A percentile compares a stretch with the other conserved stretches of the same genome.
Conservation (phyloP, 2,329 filamentous ascomycete species). For the Alternaria viburni region DNA sequence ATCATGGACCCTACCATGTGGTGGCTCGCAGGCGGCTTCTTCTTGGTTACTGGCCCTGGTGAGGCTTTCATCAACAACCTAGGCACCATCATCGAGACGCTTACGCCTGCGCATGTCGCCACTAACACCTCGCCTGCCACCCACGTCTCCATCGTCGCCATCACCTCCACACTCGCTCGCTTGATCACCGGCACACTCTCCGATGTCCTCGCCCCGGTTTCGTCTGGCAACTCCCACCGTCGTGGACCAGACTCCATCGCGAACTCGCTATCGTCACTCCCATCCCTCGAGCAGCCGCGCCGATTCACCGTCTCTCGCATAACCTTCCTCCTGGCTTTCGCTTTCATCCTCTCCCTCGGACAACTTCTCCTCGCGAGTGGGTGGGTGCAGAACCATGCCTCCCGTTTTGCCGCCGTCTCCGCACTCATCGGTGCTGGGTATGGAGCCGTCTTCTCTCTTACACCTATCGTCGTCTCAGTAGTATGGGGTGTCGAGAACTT, state of each 20-base stretch:
- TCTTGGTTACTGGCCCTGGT: conserved; percentile 91
- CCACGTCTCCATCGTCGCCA: conserved; percentile 89
- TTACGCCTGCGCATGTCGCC: conserved; percentile 69
- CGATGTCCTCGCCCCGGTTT: conserved; percentile 75
- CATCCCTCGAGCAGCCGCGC: conserved; percentile 19
- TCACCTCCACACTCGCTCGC: conserved; percentile 88
- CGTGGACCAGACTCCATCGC: conserved; percentile 53
- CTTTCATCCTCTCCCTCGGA: conserved; percentile 81
- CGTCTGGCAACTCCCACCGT: conserved; percentile 63
- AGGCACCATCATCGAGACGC: conserved; percentile 87
- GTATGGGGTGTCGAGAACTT: conserved; percentile 99
- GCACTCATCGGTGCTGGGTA: conserved; percentile 88
- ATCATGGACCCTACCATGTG: conserved; percentile 93
- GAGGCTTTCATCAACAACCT: conserved; percentile 98
- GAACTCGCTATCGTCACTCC: conserved; percentile 49
- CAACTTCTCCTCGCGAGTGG: conserved; percentile 81
- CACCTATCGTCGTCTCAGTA: conserved; percentile 91
- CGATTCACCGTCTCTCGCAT: conserved; percentile 75
- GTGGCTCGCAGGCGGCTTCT: conserved; percentile 88
- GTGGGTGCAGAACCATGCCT: conserved; percentile 72
- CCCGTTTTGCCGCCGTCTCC: conserved; percentile 86
- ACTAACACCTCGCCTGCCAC: conserved; percentile 72
- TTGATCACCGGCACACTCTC: conserved; percentile 89
- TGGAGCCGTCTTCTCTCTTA: conserved; percentile 86
- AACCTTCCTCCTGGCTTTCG: conserved; percentile 77